Conservation (phyloP, 441 rosid genomes). For the Manihot esculenta region DNA sequence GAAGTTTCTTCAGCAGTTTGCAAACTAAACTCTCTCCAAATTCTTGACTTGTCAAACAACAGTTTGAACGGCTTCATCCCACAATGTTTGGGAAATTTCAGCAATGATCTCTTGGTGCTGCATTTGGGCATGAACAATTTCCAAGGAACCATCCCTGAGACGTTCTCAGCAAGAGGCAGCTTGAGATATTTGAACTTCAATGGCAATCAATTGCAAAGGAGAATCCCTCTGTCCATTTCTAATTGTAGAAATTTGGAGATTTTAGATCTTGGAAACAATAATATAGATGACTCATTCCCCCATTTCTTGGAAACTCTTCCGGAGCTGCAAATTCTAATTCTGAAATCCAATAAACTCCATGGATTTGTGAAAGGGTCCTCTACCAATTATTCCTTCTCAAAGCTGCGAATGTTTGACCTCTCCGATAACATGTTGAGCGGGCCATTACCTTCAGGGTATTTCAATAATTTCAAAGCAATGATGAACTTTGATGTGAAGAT, state of each 20-base stretch:
- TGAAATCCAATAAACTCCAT: slow-evolving; percentile 11
- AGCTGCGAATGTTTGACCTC: slow-evolving; percentile 5
- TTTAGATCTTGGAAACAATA: slow-evolving; percentile 22
- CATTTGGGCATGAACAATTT: slow-evolving; percentile 18
- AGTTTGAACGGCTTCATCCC: slow-evolving; percentile 25
- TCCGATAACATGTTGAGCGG: not conserved
- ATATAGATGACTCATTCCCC: slow-evolving; percentile 19
- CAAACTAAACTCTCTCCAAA: slow-evolving; percentile 10
- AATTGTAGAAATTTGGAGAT: slow-evolving; percentile 15
- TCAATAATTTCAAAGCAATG: not conserved
- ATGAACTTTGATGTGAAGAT: not conserved
- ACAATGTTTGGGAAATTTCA: slow-evolving; percentile 8
- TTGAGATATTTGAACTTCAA: slow-evolving; percentile 17
- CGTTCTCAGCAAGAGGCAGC: not conserved
- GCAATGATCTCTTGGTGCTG: slow-evolving; percentile 1
- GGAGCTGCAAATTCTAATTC: not conserved
- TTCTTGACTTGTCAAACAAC: slow-evolving; percentile 32
- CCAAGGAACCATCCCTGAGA: slow-evolving; percentile 12
- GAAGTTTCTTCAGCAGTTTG: slow-evolving; percentile 25
- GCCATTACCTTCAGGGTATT: not conserved
- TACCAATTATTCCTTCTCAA: not conserved
- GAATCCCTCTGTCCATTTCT: slow-evolving; percentile 16
- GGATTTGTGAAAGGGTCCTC: not conserved
- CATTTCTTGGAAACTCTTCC: not conserved
- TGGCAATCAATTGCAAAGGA: slow-evolving; percentile 18